phyloP scores from a whole-genome alignment of 768 basidiomycete genomes.

The Rubroboletus pulcherrimus region DNA sequence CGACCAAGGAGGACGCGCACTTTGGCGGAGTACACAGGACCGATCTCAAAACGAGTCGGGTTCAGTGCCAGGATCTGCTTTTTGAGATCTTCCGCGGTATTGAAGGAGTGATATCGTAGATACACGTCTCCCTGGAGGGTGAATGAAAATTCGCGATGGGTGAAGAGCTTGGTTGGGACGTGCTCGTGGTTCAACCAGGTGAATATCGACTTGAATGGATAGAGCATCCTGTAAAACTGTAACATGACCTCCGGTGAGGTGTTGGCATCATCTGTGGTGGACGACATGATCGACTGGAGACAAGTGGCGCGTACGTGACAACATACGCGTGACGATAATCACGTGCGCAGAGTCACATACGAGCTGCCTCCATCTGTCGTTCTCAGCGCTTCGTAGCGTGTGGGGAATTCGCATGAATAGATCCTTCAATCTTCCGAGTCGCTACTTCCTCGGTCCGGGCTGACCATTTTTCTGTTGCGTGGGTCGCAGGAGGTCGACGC shows the following conservation, averaged over 20 bases:
- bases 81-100: conserved; percentile 82
- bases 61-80: conserved; percentile 80
- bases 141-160: conserved; percentile 94
- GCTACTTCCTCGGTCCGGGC: too few species aligned
- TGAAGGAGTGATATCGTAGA: conserved; percentile 92
- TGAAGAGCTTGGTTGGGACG: conserved; percentile 73
- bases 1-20: conserved; percentile 45
- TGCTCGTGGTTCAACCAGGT: conserved; percentile 94
- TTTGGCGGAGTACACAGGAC: conserved; percentile 84
- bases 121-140: conserved; percentile 90
- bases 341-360: conserved; percentile 7
- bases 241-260: conserved; percentile 62
- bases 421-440: too few species aligned
- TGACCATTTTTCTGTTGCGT: too few species aligned
- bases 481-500: too few species aligned
- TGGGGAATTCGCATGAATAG: too few species aligned
- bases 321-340: conserved; percentile 16
- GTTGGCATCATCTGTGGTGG: conserved; percentile 17
- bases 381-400: background rate
- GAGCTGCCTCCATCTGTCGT: background rate
- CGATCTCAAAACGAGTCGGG: conserved; percentile 95
- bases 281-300: conserved; percentile 5
- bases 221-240: conserved; percentile 83
- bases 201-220: conserved; percentile 93
- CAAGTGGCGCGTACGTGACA: conserved; percentile 12